A percentile compares a stretch with the other conserved stretches of the same genome.
These are phyloP conservation scores for Fusarium hostae DNA, from an alignment of 2,329 filamentous ascomycete species.

Conservation along the genomic window DNA sequence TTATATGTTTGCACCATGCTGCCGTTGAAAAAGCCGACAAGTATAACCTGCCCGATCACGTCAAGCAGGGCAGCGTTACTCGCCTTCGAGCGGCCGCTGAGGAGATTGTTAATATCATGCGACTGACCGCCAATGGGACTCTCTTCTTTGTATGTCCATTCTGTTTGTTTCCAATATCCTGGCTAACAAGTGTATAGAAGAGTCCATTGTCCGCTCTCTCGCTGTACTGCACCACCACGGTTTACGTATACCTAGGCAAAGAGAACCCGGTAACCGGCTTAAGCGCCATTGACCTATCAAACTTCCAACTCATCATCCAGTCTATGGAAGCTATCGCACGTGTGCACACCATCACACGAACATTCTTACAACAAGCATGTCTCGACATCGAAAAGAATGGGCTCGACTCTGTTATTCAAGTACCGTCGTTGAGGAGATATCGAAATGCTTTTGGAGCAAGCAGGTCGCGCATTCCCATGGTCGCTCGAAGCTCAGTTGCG, in stretches of 20 bases:
- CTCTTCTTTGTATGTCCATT: conserved; percentile 68
- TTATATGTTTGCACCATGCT: conserved; percentile 89
- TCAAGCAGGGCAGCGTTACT: conserved; percentile 76
- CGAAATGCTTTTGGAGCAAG: conserved; percentile 45
- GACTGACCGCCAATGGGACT: conserved; percentile 77
- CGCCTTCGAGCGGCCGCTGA: conserved; percentile 83
- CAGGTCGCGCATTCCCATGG: conserved; percentile 57
- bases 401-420: conserved; percentile 50
- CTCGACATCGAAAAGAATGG: conserved; percentile 76
- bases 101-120: conserved; percentile 86
- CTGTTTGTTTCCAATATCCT: background rate
- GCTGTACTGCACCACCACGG: conserved; percentile 84
- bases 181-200: conserved; percentile 41
- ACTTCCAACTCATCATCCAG: conserved; percentile 79
- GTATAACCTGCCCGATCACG: conserved; percentile 70
- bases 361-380: conserved; percentile 85
- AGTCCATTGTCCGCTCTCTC: conserved; percentile 71
- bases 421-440: conserved; percentile 52
- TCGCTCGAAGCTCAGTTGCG: conserved; percentile 59
- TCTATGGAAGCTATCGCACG: conserved; percentile 82
- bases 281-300: conserved; percentile 57
- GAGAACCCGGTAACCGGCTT: conserved; percentile 70
- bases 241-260: conserved; percentile 83
- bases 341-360: conserved; percentile 79
- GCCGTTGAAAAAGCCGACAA: conserved; percentile 86